Conservation (phyloP, 768 basidiomycete species). For the Cyathus striatus region DNA sequence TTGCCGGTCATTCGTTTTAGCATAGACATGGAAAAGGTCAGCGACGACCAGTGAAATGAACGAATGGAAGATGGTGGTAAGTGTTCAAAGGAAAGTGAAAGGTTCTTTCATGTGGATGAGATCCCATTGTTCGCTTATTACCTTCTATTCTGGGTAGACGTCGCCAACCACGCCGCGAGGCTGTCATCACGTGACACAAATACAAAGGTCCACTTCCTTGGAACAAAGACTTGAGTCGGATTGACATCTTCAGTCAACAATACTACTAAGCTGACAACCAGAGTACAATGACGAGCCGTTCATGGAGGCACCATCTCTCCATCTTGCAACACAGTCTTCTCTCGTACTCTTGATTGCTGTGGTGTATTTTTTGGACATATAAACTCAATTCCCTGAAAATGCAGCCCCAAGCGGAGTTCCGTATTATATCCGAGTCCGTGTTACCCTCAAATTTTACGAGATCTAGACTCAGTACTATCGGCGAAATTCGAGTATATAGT, state of each 20-base stretch:
- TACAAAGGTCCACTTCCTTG: conserved; percentile 14
- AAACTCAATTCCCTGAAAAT: too few relatives aligned
- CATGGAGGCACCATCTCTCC: too few relatives aligned
- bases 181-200: conserved; percentile 6
- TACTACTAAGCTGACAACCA: too few relatives aligned
- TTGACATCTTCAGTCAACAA: too few relatives aligned
- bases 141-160: not conserved
- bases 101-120: too few relatives aligned
- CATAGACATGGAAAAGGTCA: conserved; percentile 21
- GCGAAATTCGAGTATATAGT: too few relatives aligned
- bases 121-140: conserved; percentile 4
- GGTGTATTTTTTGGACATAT: too few relatives aligned
- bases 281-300: not conserved
- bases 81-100: conserved; percentile 2
- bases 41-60: conserved; percentile 2
- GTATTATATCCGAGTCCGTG: not conserved
- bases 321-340: not conserved
- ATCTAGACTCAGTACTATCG: too few relatives aligned
- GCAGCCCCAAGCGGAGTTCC: too few relatives aligned
- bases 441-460: too few relatives aligned
- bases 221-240: conserved; percentile 23
- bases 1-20: conserved; percentile 50
- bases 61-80: not conserved
- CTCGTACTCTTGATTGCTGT: too few relatives aligned
- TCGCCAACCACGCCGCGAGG: conserved; percentile 10